Evolutionary conservation across 331 rosid genomes (phyloP).

Genomic region (Telfairia occidentalis): DNA sequence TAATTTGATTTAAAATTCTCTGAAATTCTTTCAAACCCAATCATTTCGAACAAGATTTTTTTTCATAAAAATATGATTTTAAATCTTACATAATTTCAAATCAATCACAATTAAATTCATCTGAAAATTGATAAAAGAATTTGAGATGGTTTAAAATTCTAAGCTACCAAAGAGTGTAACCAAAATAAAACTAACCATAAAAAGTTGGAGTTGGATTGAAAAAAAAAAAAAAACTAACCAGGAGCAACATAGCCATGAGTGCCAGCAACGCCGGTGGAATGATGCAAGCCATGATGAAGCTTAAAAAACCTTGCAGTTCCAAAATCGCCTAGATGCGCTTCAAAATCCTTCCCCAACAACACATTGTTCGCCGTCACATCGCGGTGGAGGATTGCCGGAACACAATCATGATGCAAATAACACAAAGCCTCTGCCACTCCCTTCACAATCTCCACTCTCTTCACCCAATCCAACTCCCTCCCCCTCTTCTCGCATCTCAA

Average conservation of each 20-base stretch:
- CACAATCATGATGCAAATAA: not conserved
- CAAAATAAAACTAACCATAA: too few relatives aligned
- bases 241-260: conserved; percentile 5
- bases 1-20: too few relatives aligned
- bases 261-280: not conserved
- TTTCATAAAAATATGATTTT: too few relatives aligned
- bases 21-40: too few relatives aligned
- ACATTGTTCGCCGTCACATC: not conserved
- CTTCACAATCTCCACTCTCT: not conserved
- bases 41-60: too few relatives aligned
- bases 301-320: not conserved
- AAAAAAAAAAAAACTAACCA: not conserved
- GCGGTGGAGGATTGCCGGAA: not conserved
- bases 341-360: not conserved
- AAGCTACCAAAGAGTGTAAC: too few relatives aligned
- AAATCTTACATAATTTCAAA: too few relatives aligned
- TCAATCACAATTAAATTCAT: too few relatives aligned
- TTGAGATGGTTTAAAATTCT: too few relatives aligned
- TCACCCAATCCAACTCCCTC: not conserved
- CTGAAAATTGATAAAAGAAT: too few relatives aligned
- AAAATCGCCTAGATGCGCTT: not conserved
- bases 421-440: not conserved
- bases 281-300: not conserved
- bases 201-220: too few relatives aligned
- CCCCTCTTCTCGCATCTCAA: not conserved